Evolutionary conservation across 2,329 filamentous ascomycete species (phyloP), one percentile per base, ranked within the genome.

Genomic region (Thielaviopsis ethacetica): DNA sequence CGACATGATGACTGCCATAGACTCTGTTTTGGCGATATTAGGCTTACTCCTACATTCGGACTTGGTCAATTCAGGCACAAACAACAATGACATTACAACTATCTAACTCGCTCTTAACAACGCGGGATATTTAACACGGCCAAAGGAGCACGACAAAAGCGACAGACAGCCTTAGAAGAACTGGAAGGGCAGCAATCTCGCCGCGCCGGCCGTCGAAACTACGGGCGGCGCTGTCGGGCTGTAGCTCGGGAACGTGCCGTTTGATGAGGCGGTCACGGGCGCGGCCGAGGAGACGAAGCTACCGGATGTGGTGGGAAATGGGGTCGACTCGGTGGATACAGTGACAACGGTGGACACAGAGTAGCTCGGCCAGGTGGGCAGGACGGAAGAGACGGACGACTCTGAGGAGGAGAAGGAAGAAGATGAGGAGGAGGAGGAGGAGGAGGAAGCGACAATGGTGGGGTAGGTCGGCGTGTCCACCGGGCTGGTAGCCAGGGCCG

Each of bases 131-230:
- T 26, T 3, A 26, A 22, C 30, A 44, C 13, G 30, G 30, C 30
- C 30, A 34, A 9, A 9, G 4, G 4, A 27, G 4, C 30, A 34
- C 6, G 7, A 34, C 26, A 4, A 27, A 9, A 4, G 9, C 4
- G 26, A 9, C 4, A 4, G 4, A 27, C 30, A 34, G 17, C 19
- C 44, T 30, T 50, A 56, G 54, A 56, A 56, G 24, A 56, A 56
- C 21, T 30, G 54, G 22, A 56, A 56, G 3, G 54, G 54, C 30
- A 52, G 38, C 22, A 53, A 30, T 58, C 59, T 53, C 13, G 59
- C 59, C 21, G 59, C 59, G 1, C 54, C 59, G 53, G 59, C 59
- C 22, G 59, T 60, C 5, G 54, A 56, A 24, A 60, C 27, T 1
- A 54, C 38, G 1, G 59, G 54, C 19, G 59, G 59, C 22, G 21